Evolutionary conservation across 106 monocot species (phyloP).

Genomic region (Allium fistulosum): DNA sequence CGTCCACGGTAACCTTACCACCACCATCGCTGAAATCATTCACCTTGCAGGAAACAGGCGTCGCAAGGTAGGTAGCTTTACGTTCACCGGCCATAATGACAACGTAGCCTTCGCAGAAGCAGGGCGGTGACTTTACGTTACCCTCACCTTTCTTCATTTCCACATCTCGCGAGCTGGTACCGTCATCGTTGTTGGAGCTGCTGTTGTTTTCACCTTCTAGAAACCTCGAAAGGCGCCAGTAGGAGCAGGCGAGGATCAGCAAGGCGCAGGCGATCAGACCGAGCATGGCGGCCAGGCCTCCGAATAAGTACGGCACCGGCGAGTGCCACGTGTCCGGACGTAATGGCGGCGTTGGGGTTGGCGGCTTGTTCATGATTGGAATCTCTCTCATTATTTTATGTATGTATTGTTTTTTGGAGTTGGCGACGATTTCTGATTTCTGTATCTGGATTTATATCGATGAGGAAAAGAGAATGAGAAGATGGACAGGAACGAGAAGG

Average conservation of each 20-base stretch:
- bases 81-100: slow-evolving; percentile 22
- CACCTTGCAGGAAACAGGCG: slow-evolving; percentile 7
- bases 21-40: background rate
- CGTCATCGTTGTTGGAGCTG: background rate
- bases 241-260: slow-evolving; percentile 33
- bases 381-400: too few relatives aligned
- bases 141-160: background rate
- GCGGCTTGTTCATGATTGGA: too few relatives aligned
- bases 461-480: background rate
- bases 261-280: slow-evolving; percentile 27
- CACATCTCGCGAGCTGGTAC: background rate
- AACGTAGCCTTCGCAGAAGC: slow-evolving; percentile 6
- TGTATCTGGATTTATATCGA: too few relatives aligned
- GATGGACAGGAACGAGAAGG: background rate
- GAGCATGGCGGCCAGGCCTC: slow-evolving; percentile 23
- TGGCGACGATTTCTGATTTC: background rate
- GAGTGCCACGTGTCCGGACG: slow-evolving; percentile 18
- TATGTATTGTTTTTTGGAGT: background rate
- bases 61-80: slow-evolving; percentile 17
- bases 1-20: background rate
- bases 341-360: background rate
- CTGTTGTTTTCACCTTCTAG: background rate
- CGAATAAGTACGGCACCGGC: slow-evolving; percentile 28
- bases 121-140: background rate
- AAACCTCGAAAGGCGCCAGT: slow-evolving; percentile 23